These are phyloP conservation scores for Astrephomene gubernaculifera DNA, from an alignment of 139 green algal genomes.

Conservation along the genomic window DNA sequence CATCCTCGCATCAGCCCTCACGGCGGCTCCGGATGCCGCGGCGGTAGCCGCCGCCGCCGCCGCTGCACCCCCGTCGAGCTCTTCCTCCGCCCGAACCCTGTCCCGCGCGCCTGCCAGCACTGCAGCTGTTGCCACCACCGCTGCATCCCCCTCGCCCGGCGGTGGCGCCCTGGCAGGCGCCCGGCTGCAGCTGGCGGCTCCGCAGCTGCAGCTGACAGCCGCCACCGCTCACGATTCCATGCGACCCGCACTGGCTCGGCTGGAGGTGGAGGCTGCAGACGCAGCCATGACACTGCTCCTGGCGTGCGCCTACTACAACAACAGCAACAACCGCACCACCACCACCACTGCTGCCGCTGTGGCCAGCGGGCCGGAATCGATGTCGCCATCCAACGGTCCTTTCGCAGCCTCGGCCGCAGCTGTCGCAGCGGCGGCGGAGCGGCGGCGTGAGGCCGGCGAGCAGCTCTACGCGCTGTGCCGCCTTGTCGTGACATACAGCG, in stretches of 20 bases:
- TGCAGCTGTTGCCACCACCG: not conserved
- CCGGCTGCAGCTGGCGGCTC: not conserved
- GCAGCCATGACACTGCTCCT: not conserved
- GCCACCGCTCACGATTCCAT: slow-evolving; percentile 35
- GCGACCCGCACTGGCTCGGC: slow-evolving; percentile 8
- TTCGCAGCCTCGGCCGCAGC: not conserved
- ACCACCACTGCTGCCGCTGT: not conserved
- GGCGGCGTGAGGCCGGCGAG: not conserved
- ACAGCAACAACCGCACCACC: no score
- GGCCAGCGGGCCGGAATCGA: not conserved
- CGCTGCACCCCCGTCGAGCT: not conserved
- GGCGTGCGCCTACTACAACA: no score
- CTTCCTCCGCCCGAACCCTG: no score
- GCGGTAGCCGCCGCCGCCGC: not conserved
- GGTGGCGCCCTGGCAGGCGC: not conserved
- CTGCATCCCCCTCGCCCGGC: not conserved
- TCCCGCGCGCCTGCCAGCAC: no score
- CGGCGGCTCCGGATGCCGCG: slow-evolving; percentile 46
- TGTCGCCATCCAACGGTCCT: not conserved
- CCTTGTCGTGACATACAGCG: not conserved
- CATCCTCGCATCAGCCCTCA: slow-evolving; percentile 57
- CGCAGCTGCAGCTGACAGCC: slow-evolving; percentile 25
- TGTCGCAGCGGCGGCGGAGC: not conserved
- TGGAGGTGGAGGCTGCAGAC: slow-evolving; percentile 36
- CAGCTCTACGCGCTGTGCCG: slow-evolving; percentile 17